These are phyloP conservation scores for Hyaloscypha variabilis DNA, from an alignment of 495 filamentous ascomycete species.

Conservation along the genomic window DNA sequence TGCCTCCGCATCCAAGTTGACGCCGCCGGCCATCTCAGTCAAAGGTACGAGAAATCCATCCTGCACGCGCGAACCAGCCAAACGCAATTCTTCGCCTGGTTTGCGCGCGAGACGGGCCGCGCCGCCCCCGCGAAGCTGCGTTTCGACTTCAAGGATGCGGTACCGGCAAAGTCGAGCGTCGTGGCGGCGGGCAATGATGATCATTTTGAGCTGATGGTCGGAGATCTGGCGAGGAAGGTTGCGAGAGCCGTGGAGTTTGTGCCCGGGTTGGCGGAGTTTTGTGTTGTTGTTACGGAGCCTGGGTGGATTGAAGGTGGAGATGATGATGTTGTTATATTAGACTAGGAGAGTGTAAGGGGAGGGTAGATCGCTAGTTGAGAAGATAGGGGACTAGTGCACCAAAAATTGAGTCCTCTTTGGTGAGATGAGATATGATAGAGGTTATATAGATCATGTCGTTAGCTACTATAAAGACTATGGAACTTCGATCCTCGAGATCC, in stretches of 20 bases:
- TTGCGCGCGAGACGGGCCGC: slow-evolving; percentile 1
- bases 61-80: not conserved
- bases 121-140: not conserved
- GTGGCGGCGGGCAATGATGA: not conserved
- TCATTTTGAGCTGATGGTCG: slow-evolving; percentile 5
- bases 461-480: too few relatives aligned
- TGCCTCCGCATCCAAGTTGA: not conserved
- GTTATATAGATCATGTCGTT: too few relatives aligned
- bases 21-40: not conserved
- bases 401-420: too few relatives aligned
- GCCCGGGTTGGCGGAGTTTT: not conserved
- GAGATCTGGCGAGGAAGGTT: not conserved
- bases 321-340: too few relatives aligned
- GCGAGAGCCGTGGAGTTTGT: not conserved
- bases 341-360: too few relatives aligned
- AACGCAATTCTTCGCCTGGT: not conserved
- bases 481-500: too few relatives aligned
- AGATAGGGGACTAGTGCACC: too few relatives aligned
- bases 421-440: too few relatives aligned
- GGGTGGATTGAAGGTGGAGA: too few relatives aligned
- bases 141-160: slow-evolving; percentile 1
- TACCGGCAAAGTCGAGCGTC: not conserved
- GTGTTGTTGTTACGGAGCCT: slow-evolving; percentile 3
- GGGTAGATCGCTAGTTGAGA: too few relatives aligned
- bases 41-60: not conserved